These are phyloP conservation scores for Viridothelium virens DNA, from an alignment of 495 filamentous ascomycete genomes.

Conservation along the genomic window DNA sequence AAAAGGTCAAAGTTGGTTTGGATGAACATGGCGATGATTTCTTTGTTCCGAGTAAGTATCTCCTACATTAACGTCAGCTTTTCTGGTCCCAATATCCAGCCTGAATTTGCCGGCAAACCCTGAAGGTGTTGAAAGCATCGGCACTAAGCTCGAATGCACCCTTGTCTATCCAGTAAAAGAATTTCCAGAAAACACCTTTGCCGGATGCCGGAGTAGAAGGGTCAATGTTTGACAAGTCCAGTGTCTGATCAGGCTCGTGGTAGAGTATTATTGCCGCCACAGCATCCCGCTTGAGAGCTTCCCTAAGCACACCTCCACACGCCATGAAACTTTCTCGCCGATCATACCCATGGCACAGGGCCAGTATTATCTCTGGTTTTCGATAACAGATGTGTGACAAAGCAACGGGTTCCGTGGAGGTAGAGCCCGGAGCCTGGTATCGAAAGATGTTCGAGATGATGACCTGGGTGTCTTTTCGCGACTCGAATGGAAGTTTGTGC, in stretches of 20 bases:
- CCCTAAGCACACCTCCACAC: slow-evolving; percentile 82
- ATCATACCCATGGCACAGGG: slow-evolving; percentile 83
- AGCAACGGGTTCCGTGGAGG: slow-evolving; percentile 60
- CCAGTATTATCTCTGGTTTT: slow-evolving; percentile 77
- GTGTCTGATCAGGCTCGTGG: slow-evolving; percentile 62
- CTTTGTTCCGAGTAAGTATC: slow-evolving; percentile 88
- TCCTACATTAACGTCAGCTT: slow-evolving; percentile 49
- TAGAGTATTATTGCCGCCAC: slow-evolving; percentile 85
- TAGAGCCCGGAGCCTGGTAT: slow-evolving; percentile 57
- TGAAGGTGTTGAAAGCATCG: slow-evolving; percentile 94
- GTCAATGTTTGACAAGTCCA: slow-evolving; percentile 54
- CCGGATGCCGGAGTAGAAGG: slow-evolving; percentile 59
- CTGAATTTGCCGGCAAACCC: slow-evolving; percentile 47
- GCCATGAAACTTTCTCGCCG: slow-evolving; percentile 86
- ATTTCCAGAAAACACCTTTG: slow-evolving; percentile 88
- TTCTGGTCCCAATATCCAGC: neutral
- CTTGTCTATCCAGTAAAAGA: slow-evolving; percentile 94
- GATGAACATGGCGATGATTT: slow-evolving; percentile 76
- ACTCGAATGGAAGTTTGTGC: slow-evolving; percentile 83
- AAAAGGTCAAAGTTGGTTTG: slow-evolving; percentile 82
- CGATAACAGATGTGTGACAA: slow-evolving; percentile 77
- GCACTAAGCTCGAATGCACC: slow-evolving; percentile 94
- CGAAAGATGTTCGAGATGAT: slow-evolving; percentile 85
- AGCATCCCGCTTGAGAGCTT: slow-evolving; percentile 85
- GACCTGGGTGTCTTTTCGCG: slow-evolving; percentile 79